Base-by-base conservation (phyloP, 805 yeast species). In the Wickerhamomyces tratensis region DNA sequence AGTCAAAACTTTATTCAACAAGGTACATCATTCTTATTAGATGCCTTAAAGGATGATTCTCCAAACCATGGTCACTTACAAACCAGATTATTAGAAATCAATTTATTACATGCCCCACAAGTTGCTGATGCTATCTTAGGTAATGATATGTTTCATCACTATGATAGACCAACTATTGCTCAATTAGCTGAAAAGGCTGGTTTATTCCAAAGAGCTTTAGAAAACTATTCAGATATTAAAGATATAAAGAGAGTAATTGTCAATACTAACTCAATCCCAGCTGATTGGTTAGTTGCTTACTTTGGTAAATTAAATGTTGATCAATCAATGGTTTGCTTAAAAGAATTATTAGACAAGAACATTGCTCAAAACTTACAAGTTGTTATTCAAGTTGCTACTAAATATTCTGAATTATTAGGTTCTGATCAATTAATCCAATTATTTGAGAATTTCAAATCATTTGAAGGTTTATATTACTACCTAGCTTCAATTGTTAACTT, bases 111-210 rank as follows among this genome's bases (percentile, higher is more conserved):
- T 62, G 98, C 98, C 14, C 99, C 99, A 41, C 98, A 93, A 72
- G 99, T 93, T 44, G 99, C 98, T 37, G 98, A 93, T 65, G 99
- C 99, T 20, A 93, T 93, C 51, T 73, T 93, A 56, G 96, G 97
- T 46, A 93, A 91, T 64, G 80, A 82, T 46, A 91, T 93, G 86
- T 93, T 94, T 69, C 79, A 89, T 51, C 96, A 89, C 61, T 93
- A 86, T 63, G 98, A 93, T 64, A 84, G 86, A 54, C 88, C 94
- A 54, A 82, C 94, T 34, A 82, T 93, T 59, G 98, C 98, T 25
- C 75, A 80, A 45, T 74, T 94, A 51, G 80, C 96, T 64, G 99
- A 93, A 67, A 87, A 87, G 66, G 91, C 96, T n/a, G 98, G 97
- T 15, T 73, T 93, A 50, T 81, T 72, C 63, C 96, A 89, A 72